These are phyloP conservation scores for Rhodocollybia butyracea DNA, from an alignment of 768 basidiomycete species.

Conservation along the genomic window DNA sequence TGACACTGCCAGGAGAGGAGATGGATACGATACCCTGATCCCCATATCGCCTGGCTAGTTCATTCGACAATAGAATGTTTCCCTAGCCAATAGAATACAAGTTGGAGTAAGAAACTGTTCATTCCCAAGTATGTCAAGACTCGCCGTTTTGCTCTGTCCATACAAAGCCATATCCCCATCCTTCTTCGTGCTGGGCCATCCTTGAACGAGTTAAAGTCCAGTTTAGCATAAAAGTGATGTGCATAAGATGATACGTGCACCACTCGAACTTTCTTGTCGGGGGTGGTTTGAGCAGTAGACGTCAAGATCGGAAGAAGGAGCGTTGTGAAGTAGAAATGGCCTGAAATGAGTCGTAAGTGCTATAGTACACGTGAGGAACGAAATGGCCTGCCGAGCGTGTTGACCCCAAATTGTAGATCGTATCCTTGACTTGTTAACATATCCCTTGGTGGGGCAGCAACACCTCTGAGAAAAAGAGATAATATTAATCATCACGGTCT, in stretches of 20 bases:
- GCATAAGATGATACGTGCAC: conserved; percentile 25
- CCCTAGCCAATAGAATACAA: conserved; percentile 26
- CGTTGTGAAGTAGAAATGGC: conserved; percentile 58
- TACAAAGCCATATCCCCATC: conserved; percentile 10
- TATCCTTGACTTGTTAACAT: conserved; percentile 25
- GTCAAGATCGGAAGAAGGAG: conserved; percentile 42
- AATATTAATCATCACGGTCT: neutral
- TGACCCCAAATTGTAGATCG: conserved; percentile 23
- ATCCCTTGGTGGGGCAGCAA: conserved; percentile 25
- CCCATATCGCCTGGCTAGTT: conserved; percentile 39
- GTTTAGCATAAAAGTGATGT: neutral
- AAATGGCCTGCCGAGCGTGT: conserved; percentile 19
- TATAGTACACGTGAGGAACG: neutral
- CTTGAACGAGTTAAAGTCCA: conserved; percentile 19
- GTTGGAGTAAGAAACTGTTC: neutral
- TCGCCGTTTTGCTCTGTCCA: conserved; percentile 19
- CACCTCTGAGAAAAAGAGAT: conserved; percentile 15
- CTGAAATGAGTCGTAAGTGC: conserved; percentile 21
- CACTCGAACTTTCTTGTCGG: conserved; percentile 40
- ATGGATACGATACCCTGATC: conserved; percentile 40
- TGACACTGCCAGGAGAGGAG: conserved; percentile 34
- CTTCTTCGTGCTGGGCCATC: conserved; percentile 19
- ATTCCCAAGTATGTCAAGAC: neutral
- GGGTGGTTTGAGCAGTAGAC: conserved; percentile 22
- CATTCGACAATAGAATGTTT: conserved; percentile 40